A percentile compares a stretch with the other conserved stretches of the same genome.
Evolutionary conservation across 1,139 yeast species (phyloP).

Genomic region (Meyerozyma elateridarum): DNA sequence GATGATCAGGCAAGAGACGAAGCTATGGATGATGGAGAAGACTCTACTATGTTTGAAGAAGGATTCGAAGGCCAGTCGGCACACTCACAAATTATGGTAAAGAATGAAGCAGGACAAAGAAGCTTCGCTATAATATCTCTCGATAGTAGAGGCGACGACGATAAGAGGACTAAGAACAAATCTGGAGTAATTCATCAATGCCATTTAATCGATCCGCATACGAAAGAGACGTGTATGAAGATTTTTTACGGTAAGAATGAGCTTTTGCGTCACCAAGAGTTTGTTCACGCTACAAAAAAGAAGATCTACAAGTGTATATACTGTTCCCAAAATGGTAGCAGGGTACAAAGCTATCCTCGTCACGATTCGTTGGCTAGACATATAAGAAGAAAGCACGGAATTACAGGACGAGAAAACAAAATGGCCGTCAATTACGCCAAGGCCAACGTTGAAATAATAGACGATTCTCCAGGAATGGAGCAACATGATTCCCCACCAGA

Average conservation of each 20-base stretch:
- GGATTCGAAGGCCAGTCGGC: too few relatives aligned
- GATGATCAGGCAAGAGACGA: constrained; percentile 6
- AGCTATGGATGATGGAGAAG: constrained; percentile 2
- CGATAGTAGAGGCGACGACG: constrained; percentile 2
- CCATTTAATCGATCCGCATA: constrained; percentile 32
- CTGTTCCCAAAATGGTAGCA: constrained; percentile 34
- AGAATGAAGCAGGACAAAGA: constrained; percentile 2
- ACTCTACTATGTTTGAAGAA: too few relatives aligned
- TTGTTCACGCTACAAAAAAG: constrained; percentile 45
- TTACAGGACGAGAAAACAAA: constrained; percentile 44
- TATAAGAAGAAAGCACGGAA: constrained; percentile 42
- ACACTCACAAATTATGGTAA: constrained; percentile 3
- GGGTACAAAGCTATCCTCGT: constrained; percentile 42
- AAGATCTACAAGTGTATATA: constrained; percentile 41
- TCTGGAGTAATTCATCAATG: constrained; percentile 41
- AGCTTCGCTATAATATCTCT: constrained; percentile 2
- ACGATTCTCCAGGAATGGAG: constrained; percentile 17
- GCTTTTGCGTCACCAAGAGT: constrained; percentile 42
- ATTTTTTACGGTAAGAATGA: constrained; percentile 45
- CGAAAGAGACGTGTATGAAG: constrained; percentile 31
- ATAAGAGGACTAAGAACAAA: constrained; percentile 19
- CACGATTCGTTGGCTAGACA: constrained; percentile 46
- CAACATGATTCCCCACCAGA: neutral
- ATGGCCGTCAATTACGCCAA: constrained; percentile 47
- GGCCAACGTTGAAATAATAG: constrained; percentile 37